Evolutionary conservation across 257 asterid genomes (phyloP).

Genomic region (Solanum clarkiae): DNA sequence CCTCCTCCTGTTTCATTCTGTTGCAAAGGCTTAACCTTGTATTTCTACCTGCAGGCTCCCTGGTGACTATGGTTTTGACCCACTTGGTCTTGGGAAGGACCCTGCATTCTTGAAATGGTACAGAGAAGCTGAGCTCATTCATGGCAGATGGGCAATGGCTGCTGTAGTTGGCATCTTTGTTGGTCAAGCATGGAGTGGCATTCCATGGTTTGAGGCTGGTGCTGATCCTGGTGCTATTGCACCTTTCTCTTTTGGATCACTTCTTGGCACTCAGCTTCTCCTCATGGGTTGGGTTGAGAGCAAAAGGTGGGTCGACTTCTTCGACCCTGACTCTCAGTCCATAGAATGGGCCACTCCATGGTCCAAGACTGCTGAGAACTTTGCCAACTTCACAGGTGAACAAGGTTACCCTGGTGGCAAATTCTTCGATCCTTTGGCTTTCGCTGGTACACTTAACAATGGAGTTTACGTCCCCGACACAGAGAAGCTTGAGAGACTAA

Average conservation of each 20-base stretch:
- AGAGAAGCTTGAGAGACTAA: conserved; percentile 86
- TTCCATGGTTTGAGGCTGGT: conserved; percentile 96
- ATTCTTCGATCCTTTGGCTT: conserved; percentile 68
- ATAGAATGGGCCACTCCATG: conserved; percentile 98
- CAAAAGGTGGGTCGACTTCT: conserved; percentile 97
- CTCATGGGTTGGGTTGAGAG: conserved; percentile 99
- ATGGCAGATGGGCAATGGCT: conserved; percentile 95
- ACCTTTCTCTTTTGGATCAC: conserved; percentile 83
- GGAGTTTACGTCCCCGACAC: conserved; percentile 64
- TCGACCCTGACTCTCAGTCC: conserved; percentile 82
- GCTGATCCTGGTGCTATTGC: conserved; percentile 94
- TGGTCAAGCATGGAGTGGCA: conserved; percentile 89
- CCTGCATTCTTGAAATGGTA: conserved; percentile 96
- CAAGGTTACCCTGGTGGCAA: conserved; percentile 97
- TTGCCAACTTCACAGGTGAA: conserved; percentile 77
- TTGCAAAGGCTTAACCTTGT: neutral
- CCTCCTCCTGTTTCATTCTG: neutral
- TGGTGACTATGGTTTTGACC: conserved; percentile 95
- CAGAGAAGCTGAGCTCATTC: conserved; percentile 98
- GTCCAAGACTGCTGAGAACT: conserved; percentile 78
- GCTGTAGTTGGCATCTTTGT: conserved; percentile 91
- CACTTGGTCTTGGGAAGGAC: conserved; percentile 88
- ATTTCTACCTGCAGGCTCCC: conserved; percentile 45
- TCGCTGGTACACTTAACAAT: conserved; percentile 53
- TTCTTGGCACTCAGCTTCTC: conserved; percentile 82